Conservation (phyloP, 2,329 filamentous ascomycete species). For the Colletotrichum theobromicola region DNA sequence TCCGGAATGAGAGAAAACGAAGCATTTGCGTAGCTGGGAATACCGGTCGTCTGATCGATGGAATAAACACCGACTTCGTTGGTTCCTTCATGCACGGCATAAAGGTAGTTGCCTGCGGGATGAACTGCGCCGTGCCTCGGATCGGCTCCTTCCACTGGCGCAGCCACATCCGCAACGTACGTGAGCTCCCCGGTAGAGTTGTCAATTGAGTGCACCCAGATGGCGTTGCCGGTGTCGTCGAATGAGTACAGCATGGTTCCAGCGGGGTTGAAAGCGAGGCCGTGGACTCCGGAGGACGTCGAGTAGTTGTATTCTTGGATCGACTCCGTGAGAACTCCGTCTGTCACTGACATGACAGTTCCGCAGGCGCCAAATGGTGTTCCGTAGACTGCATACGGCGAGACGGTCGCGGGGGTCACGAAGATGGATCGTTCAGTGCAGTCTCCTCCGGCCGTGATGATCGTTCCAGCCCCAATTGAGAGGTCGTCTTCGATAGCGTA, state of each 20-base stretch:
- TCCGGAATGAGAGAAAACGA: background rate
- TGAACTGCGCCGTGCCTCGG: background rate
- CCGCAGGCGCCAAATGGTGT: background rate
- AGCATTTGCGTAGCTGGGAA: background rate
- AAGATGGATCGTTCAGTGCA: background rate
- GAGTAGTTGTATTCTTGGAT: conserved; percentile 6
- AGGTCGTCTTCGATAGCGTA: background rate
- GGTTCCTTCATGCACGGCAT: background rate
- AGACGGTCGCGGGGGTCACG: background rate
- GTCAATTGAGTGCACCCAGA: background rate
- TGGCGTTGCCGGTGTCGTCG: background rate
- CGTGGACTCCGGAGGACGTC: background rate
- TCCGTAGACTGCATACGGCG: background rate
- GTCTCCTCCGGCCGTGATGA: background rate
- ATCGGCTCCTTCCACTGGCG: background rate
- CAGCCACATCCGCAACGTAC: background rate
- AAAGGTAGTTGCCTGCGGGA: background rate
- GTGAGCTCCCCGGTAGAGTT: background rate
- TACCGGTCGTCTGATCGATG: background rate
- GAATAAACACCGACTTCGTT: background rate
- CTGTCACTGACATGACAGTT: background rate
- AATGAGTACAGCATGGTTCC: background rate
- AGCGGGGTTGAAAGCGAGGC: background rate
- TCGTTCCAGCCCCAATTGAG: background rate
- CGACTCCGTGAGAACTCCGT: background rate